These are phyloP conservation scores for Cytospora piceicola DNA, from an alignment of 2,329 filamentous ascomycete species.

Conservation along the genomic window DNA sequence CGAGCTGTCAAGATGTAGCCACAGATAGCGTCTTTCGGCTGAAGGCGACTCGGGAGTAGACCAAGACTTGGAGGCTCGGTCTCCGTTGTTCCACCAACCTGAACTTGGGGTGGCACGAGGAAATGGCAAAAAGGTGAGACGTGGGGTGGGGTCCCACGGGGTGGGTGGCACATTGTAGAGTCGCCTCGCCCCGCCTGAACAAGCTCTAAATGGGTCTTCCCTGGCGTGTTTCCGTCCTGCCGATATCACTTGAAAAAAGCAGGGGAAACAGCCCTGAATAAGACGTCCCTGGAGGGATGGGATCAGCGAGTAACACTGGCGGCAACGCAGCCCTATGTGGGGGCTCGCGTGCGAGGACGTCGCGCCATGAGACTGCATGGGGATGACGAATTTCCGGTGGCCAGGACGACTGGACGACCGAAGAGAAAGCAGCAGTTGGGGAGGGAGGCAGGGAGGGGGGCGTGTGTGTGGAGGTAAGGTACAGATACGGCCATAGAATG, in stretches of 20 bases:
- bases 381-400: background rate
- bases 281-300: background rate
- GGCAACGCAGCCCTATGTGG: background rate
- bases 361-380: background rate
- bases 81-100: conserved; percentile 11
- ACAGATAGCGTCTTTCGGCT: conserved; percentile 15
- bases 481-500: background rate
- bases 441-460: background rate
- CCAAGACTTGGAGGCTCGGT: conserved; percentile 10
- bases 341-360: background rate
- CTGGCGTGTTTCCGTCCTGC: background rate
- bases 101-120: conserved; percentile 9
- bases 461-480: background rate
- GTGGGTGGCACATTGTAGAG: background rate
- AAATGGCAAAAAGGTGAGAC: conserved; percentile 7
- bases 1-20: background rate
- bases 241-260: conserved; percentile 1
- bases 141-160: conserved; percentile 21
- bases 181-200: background rate
- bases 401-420: background rate
- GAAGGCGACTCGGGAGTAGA: conserved; percentile 18
- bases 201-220: background rate
- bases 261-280: background rate
- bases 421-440: background rate
- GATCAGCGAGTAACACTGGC: background rate